Evolutionary conservation across 148 eudicot genomes (phyloP), one percentile per base, ranked within the genome.

Genomic region (Nyssa sinensis): DNA sequence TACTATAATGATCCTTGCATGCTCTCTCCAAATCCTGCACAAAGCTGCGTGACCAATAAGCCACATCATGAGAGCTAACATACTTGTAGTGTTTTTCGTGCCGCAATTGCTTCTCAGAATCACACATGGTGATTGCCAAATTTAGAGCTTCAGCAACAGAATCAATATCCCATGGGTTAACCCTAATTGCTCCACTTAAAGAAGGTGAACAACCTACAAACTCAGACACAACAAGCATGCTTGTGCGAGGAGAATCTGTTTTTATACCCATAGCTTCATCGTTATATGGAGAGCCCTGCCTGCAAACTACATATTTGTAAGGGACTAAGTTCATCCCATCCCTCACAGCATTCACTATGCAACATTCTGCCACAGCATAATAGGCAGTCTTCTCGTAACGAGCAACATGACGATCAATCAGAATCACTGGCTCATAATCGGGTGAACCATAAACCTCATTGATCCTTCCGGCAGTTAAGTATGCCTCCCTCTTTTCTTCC

Each of bases 21-120:
- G 97, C 88, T 74, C 97, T 88, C 73, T 88, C 93, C 74, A 93
- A 72, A 83, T 93, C 97, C 30, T 91, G 94, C 81, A 91, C 60
- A 79, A 93, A 93, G 77, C 97, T 93, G 34, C 88, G 84, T 3
- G 91, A 93, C 98, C 98, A 91, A 73, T 93, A 93, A 13, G 88
- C 96, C 69, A 93, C 96, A 66, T 93, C 92, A 64, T 93, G 98
- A 71, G 98, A 89, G 68, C 97, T 91, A 64, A 91, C 90, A 70
- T 93, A 93, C 51, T 81, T 75, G 68, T 88, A 93, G 70, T 93
- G 98, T 78, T 93, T 91, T 59, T 93, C 93, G 75, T 93, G 96
- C 31, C 96, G 82, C 71, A 91, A 69, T 11, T 80, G 83, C 76
- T 87, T 91, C 75, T 91, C 96, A 12, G 78, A 4, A 63, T 80